phyloP scores from a whole-genome alignment of 1,284 basidiomycete species.

The Hemileia vastatrix region DNA sequence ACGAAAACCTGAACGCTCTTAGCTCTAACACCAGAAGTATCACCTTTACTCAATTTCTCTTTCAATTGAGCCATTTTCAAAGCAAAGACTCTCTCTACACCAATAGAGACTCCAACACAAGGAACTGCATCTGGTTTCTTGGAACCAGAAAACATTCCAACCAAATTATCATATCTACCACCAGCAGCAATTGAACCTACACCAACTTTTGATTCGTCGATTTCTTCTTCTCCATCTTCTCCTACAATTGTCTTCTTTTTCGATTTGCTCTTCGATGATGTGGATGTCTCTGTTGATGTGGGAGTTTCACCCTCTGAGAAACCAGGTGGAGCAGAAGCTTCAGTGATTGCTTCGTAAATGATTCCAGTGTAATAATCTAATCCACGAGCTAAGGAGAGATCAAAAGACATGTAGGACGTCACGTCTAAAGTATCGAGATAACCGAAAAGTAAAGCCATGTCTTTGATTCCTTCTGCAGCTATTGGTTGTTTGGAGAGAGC shows the following conservation, averaged over 20 bases:
- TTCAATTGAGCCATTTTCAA: conserved; percentile 78
- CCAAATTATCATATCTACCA: conserved; percentile 93
- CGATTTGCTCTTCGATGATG: conserved; percentile 49
- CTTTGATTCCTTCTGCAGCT: conserved; percentile 72
- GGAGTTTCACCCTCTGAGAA: too few relatives aligned
- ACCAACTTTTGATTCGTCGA: conserved; percentile 85
- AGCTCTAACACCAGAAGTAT: conserved; percentile 57
- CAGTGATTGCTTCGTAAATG: conserved; percentile 92
- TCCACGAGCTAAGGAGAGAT: conserved; percentile 87
- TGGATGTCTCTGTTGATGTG: conserved; percentile 28
- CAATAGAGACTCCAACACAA: conserved; percentile 86
- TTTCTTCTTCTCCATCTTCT: conserved; percentile 63
- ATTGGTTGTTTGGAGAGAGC: conserved; percentile 59
- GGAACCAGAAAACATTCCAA: conserved; percentile 78
- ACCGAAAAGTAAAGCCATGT: conserved; percentile 77
- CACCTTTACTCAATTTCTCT: conserved; percentile 55
- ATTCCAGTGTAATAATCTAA: conserved; percentile 98
- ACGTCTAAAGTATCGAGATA: conserved; percentile 74
- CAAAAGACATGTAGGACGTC: conserved; percentile 68
- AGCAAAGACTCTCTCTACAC: conserved; percentile 90
- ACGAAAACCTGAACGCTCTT: conserved; percentile 94
- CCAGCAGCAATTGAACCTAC: conserved; percentile 98
- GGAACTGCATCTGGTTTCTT: conserved; percentile 73
- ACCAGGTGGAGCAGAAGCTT: conserved; percentile 80
- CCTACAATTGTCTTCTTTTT: conserved; percentile 52